Percentiles rank a stretch among this genome's conserved stretches.
Conservation (phyloP, 305 asterid species). For the Ajuga reptans region DNA sequence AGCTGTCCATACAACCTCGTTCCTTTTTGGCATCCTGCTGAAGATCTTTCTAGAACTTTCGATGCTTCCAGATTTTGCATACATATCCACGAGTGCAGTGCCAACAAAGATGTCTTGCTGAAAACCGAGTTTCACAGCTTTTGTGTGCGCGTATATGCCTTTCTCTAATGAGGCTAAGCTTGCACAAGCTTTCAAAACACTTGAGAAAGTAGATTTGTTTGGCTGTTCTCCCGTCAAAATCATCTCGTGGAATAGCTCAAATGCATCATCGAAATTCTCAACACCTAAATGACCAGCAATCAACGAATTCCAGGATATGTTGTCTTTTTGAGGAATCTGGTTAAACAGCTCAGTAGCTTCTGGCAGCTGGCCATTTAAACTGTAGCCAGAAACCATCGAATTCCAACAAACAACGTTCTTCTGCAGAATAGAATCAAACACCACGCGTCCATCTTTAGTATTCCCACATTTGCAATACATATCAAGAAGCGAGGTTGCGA, state of each 20-base stretch:
- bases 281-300: conserved; percentile 42
- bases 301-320: conserved; percentile 67
- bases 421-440: conserved; percentile 37
- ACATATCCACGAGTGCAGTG: conserved; percentile 74
- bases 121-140: conserved; percentile 52
- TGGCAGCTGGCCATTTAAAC: conserved; percentile 47
- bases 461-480: conserved; percentile 62
- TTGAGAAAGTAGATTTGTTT: conserved; percentile 60
- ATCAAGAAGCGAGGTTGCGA: conserved; percentile 57
- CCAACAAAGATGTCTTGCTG: conserved; percentile 49
- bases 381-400: conserved; percentile 58
- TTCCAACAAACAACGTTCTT: conserved; percentile 76
- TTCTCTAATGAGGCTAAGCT: conserved; percentile 52
- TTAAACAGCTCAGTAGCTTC: conserved; percentile 52
- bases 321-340: conserved; percentile 45
- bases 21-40: conserved; percentile 35
- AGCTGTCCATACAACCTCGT: conserved; percentile 71
- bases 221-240: conserved; percentile 53
- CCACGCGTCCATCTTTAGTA: conserved; percentile 40
- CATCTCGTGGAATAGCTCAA: conserved; percentile 49
- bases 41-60: conserved; percentile 49
- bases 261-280: conserved; percentile 39
- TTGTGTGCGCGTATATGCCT: conserved; percentile 56
- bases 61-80: conserved; percentile 62
- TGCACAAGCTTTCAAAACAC: conserved; percentile 64